A percentile compares a stretch with the other conserved stretches of the same genome.
These are phyloP conservation scores for Chaetomium sp. DNA, from an alignment of 2,329 filamentous ascomycete species.

Conservation along the genomic window DNA sequence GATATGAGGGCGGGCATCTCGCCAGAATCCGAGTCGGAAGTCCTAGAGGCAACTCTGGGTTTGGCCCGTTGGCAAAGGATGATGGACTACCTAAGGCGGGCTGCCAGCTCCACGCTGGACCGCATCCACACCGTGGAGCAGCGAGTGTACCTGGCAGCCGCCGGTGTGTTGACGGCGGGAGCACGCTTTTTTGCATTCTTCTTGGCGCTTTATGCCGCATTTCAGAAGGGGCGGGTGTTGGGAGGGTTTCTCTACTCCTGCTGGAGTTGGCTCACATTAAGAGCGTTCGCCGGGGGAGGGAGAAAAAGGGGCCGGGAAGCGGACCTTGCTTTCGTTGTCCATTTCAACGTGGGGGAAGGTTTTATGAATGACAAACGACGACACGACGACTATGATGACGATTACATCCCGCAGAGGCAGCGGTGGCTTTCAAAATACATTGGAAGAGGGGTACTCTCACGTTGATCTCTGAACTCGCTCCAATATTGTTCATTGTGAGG, in stretches of 20 bases:
- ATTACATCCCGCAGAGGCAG: neutral
- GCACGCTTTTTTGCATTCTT: neutral
- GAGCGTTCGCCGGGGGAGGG: neutral
- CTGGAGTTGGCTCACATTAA: neutral
- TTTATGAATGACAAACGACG: slow-evolving; percentile 16
- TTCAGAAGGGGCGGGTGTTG: neutral
- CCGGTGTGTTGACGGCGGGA: neutral
- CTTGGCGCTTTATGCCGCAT: slow-evolving; percentile 9
- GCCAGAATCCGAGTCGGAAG: neutral
- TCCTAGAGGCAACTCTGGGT: slow-evolving; percentile 32
- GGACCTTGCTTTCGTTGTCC: neutral
- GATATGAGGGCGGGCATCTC: slow-evolving; percentile 11
- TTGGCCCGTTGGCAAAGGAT: slow-evolving; percentile 5
- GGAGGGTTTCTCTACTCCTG: neutral
- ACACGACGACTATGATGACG: slow-evolving; percentile 4
- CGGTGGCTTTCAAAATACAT: neutral
- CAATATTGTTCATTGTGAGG: neutral
- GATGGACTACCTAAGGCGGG: neutral
- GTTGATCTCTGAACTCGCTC: neutral
- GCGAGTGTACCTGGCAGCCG: neutral
- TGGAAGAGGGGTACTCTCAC: neutral
- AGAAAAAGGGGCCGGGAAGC: neutral
- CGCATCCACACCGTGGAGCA: neutral
- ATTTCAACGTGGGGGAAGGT: neutral
- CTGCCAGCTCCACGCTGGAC: neutral